phyloP scores from a whole-genome alignment of 2,329 filamentous ascomycete genomes.

The Teratosphaeria pseudoeucalypti region DNA sequence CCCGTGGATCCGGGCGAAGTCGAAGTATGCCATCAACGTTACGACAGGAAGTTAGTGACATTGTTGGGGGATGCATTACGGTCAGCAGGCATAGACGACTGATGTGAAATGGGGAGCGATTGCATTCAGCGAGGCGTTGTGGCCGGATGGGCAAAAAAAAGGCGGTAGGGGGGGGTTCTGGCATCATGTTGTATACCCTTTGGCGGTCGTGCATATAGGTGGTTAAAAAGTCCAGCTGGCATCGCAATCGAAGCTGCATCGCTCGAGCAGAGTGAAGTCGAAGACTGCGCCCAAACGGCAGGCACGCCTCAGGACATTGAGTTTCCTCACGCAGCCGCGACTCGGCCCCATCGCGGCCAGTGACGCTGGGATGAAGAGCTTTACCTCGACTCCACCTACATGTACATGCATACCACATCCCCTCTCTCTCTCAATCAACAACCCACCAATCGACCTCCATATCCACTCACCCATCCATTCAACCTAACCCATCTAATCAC shows the following conservation, averaged over 20 bases:
- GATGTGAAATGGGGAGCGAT: background rate
- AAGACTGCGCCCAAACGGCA: background rate
- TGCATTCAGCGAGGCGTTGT: background rate
- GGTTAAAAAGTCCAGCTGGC: background rate
- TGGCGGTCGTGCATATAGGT: background rate
- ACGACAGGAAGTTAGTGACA: background rate
- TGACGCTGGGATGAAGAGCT: background rate
- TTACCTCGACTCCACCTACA: background rate
- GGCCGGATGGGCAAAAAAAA: no score
- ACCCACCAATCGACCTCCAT: background rate
- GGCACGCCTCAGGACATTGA: background rate
- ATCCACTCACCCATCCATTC: background rate
- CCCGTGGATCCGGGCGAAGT: constrained; percentile 2
- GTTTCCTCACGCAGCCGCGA: background rate
- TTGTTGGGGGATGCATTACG: background rate
- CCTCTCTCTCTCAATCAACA: background rate
- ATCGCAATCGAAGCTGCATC: background rate
- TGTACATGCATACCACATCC: background rate
- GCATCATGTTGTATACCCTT: background rate
- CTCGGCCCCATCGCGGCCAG: background rate
- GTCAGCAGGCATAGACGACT: no score
- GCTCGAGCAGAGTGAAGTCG: no score
- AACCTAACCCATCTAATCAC: no score
- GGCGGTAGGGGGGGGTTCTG: background rate
- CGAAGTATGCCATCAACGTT: constrained; percentile 2